phyloP scores from a whole-genome alignment of 1,284 basidiomycete genomes.

The Clitocybe nebularis region DNA sequence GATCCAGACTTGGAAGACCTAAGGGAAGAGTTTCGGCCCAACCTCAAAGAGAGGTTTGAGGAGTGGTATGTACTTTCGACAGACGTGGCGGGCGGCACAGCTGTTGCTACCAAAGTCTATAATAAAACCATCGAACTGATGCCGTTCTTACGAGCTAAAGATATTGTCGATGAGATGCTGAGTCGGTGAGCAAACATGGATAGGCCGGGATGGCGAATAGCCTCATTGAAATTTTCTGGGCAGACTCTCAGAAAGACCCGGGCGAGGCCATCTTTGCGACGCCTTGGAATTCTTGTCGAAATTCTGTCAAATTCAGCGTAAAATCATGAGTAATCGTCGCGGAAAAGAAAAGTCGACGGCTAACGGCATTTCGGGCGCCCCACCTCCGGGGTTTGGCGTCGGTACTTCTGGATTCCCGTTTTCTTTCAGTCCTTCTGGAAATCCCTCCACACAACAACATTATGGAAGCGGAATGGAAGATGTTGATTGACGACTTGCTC shows the following conservation, averaged over 20 bases:
- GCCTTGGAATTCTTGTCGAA: slow-evolving; percentile 43
- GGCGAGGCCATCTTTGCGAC: slow-evolving; percentile 47
- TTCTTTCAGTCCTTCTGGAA: slow-evolving; percentile 4
- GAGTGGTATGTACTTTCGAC: slow-evolving; percentile 45
- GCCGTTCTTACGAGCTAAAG: slow-evolving; percentile 49
- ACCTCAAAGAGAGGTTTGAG: slow-evolving; percentile 49
- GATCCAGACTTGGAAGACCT: slow-evolving; percentile 59
- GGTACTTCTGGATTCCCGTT: slow-evolving; percentile 11
- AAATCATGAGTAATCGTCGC: slow-evolving; percentile 24
- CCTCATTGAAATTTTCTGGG: not conserved
- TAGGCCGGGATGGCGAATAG: not conserved
- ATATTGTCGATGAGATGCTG: slow-evolving; percentile 54
- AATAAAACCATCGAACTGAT: slow-evolving; percentile 41
- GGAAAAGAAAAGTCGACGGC: slow-evolving; percentile 7
- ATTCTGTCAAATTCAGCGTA: slow-evolving; percentile 49
- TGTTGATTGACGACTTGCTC: slow-evolving; percentile 6
- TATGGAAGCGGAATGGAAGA: slow-evolving; percentile 11
- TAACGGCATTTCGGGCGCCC: not conserved
- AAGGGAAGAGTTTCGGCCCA: slow-evolving; percentile 54
- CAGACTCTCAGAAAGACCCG: slow-evolving; percentile 50
- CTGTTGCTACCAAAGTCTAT: slow-evolving; percentile 37
- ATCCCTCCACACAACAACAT: not conserved
- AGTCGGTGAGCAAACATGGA: slow-evolving; percentile 33
- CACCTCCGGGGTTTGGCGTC: slow-evolving; percentile 3
- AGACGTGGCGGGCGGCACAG: slow-evolving; percentile 31